Evolutionary conservation across 768 basidiomycete genomes (phyloP).

Genomic region (Rhodotorula babjevae): DNA sequence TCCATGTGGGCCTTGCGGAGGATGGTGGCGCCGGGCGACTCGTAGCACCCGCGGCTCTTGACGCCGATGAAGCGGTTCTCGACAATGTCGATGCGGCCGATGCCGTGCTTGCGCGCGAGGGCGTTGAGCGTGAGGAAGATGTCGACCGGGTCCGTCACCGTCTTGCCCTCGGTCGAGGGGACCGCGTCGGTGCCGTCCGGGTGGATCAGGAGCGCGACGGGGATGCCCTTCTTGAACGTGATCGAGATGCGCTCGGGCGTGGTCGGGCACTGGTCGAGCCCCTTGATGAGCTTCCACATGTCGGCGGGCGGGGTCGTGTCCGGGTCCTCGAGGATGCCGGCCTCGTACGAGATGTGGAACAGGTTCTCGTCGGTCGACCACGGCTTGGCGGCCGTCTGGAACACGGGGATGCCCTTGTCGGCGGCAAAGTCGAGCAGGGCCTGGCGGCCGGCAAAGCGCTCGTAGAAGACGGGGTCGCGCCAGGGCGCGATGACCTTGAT

Average conservation of each 20-base stretch:
- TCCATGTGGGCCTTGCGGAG: constrained; percentile 92
- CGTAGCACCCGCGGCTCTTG: constrained; percentile 99
- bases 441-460: constrained; percentile 91
- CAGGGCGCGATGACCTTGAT: constrained; percentile 99
- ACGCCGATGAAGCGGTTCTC: constrained; percentile 99
- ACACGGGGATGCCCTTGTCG: constrained; percentile 81
- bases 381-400: constrained; percentile 91
- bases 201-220: constrained; percentile 67
- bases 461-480: constrained; percentile 97
- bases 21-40: constrained; percentile 93
- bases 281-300: constrained; percentile 97
- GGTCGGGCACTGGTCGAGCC: constrained; percentile 73
- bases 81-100: constrained; percentile 97
- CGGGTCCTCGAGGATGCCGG: constrained; percentile 96
- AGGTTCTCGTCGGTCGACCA: constrained; percentile 99
- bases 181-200: constrained; percentile 33
- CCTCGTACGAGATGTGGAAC: constrained; percentile 99
- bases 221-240: constrained; percentile 81
- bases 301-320: constrained; percentile 85
- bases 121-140: constrained; percentile 88
- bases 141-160: constrained; percentile 85
- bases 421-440: constrained; percentile 86
- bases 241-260: constrained; percentile 73
- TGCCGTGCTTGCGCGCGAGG: constrained; percentile 87
- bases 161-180: constrained; percentile 49